phyloP scores from a whole-genome alignment of 345 rosid genomes.

The Laguncularia racemosa region DNA sequence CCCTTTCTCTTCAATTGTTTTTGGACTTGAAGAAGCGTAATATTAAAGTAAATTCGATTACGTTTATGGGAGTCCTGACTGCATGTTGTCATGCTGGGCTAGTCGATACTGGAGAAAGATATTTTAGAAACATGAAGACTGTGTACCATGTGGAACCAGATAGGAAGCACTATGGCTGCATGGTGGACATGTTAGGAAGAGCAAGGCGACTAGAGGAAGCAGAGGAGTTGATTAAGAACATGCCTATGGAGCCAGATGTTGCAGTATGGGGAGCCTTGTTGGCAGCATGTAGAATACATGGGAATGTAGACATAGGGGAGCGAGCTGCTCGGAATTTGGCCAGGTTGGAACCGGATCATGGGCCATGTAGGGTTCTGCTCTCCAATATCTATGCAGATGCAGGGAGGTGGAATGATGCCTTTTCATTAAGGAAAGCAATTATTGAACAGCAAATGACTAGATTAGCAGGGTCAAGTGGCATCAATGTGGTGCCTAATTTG shows the following conservation, averaged over 20 bases:
- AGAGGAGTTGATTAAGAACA: constrained; percentile 43
- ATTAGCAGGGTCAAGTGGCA: constrained; percentile 50
- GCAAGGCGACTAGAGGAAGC: constrained; percentile 67
- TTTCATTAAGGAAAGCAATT: constrained; percentile 40
- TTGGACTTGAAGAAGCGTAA: constrained; percentile 35
- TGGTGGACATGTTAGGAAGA: constrained; percentile 70
- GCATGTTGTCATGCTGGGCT: constrained; percentile 78
- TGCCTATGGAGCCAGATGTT: constrained; percentile 77
- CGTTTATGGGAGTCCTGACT: constrained; percentile 70
- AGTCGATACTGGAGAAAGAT: constrained; percentile 44
- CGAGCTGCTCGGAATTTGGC: constrained; percentile 51
- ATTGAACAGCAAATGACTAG: constrained; percentile 41
- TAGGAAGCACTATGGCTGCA: constrained; percentile 57
- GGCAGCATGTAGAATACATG: constrained; percentile 54
- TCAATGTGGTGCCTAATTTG: background rate
- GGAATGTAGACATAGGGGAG: constrained; percentile 57
- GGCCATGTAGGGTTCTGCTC: constrained; percentile 52
- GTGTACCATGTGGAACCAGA: constrained; percentile 45
- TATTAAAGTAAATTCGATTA: constrained; percentile 47
- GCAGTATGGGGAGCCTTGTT: constrained; percentile 70
- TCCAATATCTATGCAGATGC: constrained; percentile 77
- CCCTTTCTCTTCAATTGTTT: constrained; percentile 47
- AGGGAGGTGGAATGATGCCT: constrained; percentile 80
- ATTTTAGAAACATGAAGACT: constrained; percentile 51
- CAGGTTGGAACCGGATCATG: constrained; percentile 54